A percentile compares a stretch with the other conserved stretches of the same genome.
Evolutionary conservation across 2,329 filamentous ascomycete genomes (phyloP).

Genomic region (Pleoardoris graminearum): DNA sequence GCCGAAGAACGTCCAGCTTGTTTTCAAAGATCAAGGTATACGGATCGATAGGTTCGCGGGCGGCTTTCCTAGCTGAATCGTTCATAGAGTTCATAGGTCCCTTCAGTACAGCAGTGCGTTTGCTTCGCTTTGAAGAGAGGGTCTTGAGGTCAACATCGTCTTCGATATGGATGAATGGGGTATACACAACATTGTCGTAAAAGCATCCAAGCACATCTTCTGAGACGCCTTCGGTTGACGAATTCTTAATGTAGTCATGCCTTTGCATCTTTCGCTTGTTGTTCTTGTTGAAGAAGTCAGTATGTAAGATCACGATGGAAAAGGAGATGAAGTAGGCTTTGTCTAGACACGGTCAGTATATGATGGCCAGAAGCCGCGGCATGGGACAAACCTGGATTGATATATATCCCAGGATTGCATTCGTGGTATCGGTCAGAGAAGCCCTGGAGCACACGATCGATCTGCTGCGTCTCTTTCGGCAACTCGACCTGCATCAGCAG

Average conservation of each 20-base stretch:
- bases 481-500: constrained; percentile 95
- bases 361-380: too few species aligned
- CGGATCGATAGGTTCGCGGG: constrained; percentile 88
- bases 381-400: constrained; percentile 61
- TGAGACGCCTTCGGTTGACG: constrained; percentile 85
- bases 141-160: constrained; percentile 82
- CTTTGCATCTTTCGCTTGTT: constrained; percentile 99
- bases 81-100: constrained; percentile 69
- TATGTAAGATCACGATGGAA: constrained; percentile 92
- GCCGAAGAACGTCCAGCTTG: constrained; percentile 79
- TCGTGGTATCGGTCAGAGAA: constrained; percentile 98
- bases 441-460: constrained; percentile 88
- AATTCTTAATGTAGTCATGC: constrained; percentile 92
- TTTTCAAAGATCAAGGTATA: constrained; percentile 93
- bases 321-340: constrained; percentile 99
- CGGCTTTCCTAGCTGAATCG: constrained; percentile 66
- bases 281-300: constrained; percentile 99
- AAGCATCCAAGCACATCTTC: constrained; percentile 94
- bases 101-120: constrained; percentile 62
- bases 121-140: constrained; percentile 70
- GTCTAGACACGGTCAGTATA: constrained; percentile 55
- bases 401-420: constrained; percentile 95
- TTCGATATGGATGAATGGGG: constrained; percentile 96
- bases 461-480: constrained; percentile 96
- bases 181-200: constrained; percentile 98